phyloP scores from a whole-genome alignment of 1,284 basidiomycete genomes.

The Tilletia caries region DNA sequence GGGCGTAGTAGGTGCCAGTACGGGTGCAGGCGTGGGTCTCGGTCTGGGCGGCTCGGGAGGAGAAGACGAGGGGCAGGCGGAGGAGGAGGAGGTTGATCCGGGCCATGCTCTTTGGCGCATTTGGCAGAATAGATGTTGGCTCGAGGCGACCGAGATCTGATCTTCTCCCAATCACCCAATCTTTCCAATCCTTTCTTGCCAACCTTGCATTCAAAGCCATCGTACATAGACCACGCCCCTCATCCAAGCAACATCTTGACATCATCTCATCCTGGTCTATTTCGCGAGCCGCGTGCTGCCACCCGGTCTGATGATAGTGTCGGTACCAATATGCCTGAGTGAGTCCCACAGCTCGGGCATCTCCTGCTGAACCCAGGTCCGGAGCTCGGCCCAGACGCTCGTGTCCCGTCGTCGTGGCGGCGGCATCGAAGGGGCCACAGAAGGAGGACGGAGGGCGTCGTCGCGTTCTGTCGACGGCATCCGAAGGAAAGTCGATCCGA shows the following conservation, averaged over 20 bases:
- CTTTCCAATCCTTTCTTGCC: not conserved
- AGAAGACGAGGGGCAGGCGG: not conserved
- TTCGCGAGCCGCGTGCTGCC: not conserved
- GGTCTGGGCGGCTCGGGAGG: no score
- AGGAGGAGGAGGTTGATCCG: not conserved
- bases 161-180: not conserved
- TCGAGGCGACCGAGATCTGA: slow-evolving; percentile 9
- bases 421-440: not conserved
- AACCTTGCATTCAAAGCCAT: not conserved
- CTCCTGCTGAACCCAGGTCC: not conserved
- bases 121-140: not conserved
- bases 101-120: slow-evolving; percentile 2
- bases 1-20: no score
- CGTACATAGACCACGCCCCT: no score
- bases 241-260: not conserved
- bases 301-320: not conserved
- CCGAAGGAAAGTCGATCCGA: not conserved
- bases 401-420: not conserved
- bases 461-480: not conserved
- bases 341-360: not conserved
- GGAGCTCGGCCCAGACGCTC: not conserved
- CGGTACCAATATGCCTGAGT: not conserved
- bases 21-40: no score
- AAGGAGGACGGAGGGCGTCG: no score
- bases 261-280: not conserved